phyloP scores from a whole-genome alignment of 2,329 filamentous ascomycete genomes.

The Epichloe uncinata region DNA sequence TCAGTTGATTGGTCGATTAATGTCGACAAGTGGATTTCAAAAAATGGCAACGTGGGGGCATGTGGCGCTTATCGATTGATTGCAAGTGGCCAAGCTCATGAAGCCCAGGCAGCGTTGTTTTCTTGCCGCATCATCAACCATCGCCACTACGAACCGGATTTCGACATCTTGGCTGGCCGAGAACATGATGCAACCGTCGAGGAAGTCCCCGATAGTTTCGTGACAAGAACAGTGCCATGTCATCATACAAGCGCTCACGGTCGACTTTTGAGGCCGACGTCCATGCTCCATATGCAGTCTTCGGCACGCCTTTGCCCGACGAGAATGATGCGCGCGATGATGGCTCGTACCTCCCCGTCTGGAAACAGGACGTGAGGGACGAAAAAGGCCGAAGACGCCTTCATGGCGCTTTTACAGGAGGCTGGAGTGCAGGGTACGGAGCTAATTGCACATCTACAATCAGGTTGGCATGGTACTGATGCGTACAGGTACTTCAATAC shows the following conservation, averaged over 20 bases:
- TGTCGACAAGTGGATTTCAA: neutral
- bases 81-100: neutral
- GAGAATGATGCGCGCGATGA: constrained; percentile 73
- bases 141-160: neutral
- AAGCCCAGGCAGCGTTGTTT: neutral
- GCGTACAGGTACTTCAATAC: constrained; percentile 82
- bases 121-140: neutral
- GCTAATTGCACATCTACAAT: neutral
- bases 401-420: constrained; percentile 92
- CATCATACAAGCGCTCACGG: constrained; percentile 65
- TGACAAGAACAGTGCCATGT: constrained; percentile 37
- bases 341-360: constrained; percentile 85
- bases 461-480: neutral
- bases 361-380: constrained; percentile 96
- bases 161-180: neutral
- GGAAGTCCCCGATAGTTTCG: neutral
- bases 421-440: constrained; percentile 84
- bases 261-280: constrained; percentile 65
- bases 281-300: constrained; percentile 61
- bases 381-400: constrained; percentile 81
- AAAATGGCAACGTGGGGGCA: neutral
- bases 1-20: too few relatives aligned
- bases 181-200: neutral
- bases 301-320: constrained; percentile 74
- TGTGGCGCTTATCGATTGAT: constrained; percentile 1